Conservation (phyloP, 106 monocot species). For the Gastrodia elata region DNA sequence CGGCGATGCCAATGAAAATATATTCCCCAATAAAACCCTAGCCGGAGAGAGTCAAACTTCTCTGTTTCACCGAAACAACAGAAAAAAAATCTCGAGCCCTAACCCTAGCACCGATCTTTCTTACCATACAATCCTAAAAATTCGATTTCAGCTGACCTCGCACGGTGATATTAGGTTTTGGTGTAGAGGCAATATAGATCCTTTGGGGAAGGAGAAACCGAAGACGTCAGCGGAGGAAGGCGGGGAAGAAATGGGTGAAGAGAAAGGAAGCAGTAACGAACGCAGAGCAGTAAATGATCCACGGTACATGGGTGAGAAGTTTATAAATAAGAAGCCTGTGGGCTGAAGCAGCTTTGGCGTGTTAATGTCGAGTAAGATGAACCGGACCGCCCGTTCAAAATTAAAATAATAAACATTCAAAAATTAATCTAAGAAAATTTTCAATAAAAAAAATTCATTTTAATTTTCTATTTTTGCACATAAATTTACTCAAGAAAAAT, state of each 20-base stretch:
- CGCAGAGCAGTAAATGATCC: background rate
- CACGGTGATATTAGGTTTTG: background rate
- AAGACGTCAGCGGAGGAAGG: background rate
- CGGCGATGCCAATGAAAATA: background rate
- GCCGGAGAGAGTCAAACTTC: background rate
- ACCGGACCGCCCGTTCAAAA: background rate
- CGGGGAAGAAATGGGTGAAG: background rate
- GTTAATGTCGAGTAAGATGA: background rate
- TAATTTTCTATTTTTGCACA: too few relatives aligned
- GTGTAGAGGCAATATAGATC: too few relatives aligned
- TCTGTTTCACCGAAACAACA: background rate
- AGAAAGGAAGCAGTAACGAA: background rate
- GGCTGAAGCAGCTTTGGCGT: background rate
- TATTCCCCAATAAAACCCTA: background rate
- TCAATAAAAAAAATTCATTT: too few relatives aligned
- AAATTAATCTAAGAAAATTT: too few relatives aligned
- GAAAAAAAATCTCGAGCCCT: background rate
- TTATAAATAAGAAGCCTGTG: background rate
- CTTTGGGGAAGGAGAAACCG: background rate
- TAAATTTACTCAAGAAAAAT: too few relatives aligned
- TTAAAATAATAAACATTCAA: too few relatives aligned
- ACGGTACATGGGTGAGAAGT: background rate
- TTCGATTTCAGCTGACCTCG: background rate
- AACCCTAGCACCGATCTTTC: conserved; percentile 1
- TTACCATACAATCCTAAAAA: background rate